Evolutionary conservation across 495 filamentous ascomycete genomes (phyloP), one percentile per base, ranked within the genome.

Genomic region (Saxophila tyrrhenica): DNA sequence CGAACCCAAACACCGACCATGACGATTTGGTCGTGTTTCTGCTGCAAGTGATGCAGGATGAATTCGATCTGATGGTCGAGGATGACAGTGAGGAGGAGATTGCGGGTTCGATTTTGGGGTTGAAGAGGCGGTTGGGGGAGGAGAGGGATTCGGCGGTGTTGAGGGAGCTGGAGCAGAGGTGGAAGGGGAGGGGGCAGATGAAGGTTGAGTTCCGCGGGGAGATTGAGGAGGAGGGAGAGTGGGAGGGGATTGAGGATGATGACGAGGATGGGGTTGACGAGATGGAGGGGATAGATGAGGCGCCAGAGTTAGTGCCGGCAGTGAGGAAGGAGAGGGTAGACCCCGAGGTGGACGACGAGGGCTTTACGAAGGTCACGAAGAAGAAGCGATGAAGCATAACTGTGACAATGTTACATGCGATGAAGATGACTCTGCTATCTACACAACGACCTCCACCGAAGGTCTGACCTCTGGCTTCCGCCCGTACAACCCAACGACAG

Each of bases 41-140:
- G 50, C 70, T 94, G 24, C 85, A 95, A 60, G 84, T 90, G 20
- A 90, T 98, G 85, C 79, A 84, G 57, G 94, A 96, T 69, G 91
- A 98, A 69, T 98, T 96, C 65, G 88, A 92, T 48, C 83, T 90
- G 35, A 81, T 83, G 51, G 77, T 97, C 16, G 92, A 97, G 62
- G 90, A 96, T 69, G 90, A 86, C 58, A 88, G 80, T 51, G 87
- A 83, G 29, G 83, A 74, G 39, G 77, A 81, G 35, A 78, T 94
- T 17, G 88, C 88, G 17, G 75, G 75, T 54, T 68, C 78, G 69
- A 85, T 97, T 42, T 71, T 91, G 70, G 73, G 75, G 35, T 65
- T 89, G 54, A 75, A 80, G 62, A 73, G 69, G 52, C 72, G 84
- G 69, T 80, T 78, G 51, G 63, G 64, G 35, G 70, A 72, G 50